A percentile compares a stretch with the other conserved stretches of the same genome.
phyloP scores from a whole-genome alignment of 257 asterid genomes.

The Fraxinus quadrangulata region DNA sequence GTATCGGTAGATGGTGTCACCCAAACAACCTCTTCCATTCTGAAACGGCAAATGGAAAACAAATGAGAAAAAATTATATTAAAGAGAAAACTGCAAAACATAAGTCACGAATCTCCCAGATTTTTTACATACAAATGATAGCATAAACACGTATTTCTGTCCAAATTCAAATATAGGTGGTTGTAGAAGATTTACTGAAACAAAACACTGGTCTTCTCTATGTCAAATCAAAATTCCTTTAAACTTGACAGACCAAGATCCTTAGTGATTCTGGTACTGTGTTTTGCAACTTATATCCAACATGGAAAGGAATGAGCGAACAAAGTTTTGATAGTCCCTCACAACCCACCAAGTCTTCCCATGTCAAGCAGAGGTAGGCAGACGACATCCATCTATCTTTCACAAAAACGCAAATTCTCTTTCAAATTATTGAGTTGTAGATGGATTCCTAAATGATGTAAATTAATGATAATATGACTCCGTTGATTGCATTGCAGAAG shows the following conservation, averaged over 20 bases:
- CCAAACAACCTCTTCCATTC: constrained; percentile 87
- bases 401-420: not conserved
- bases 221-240: not conserved
- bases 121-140: not conserved
- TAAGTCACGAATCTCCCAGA: not conserved
- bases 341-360: not conserved
- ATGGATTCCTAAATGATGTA: not conserved
- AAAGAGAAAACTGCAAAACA: not conserved
- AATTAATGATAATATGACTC: not conserved
- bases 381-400: not conserved
- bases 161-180: not conserved
- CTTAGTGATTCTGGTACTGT: not conserved
- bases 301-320: not conserved
- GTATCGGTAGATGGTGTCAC: constrained; percentile 81
- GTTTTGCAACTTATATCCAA: not conserved
- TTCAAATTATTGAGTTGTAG: not conserved
- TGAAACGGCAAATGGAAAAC: constrained; percentile 38
- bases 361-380: not conserved
- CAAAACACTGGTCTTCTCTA: not conserved
- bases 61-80: constrained; percentile 1
- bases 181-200: not conserved
- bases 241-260: not conserved
- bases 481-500: not conserved
- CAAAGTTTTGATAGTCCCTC: not conserved
- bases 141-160: not conserved